A percentile compares a stretch with the other conserved stretches of the same genome.
These are phyloP conservation scores for Chrysosporium keratinophilum DNA, from an alignment of 2,329 filamentous ascomycete species.

Conservation along the genomic window DNA sequence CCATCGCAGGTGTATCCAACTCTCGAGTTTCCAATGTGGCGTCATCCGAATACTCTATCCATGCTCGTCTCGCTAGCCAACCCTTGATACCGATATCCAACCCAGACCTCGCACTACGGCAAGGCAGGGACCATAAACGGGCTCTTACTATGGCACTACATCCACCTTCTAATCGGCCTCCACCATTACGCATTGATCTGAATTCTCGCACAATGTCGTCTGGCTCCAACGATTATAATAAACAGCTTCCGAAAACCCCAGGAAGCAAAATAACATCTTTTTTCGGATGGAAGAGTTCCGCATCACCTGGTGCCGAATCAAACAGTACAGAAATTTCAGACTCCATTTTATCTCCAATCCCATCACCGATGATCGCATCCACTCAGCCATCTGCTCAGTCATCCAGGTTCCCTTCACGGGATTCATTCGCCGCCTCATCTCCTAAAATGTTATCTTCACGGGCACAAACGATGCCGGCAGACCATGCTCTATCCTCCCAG, in stretches of 20 bases:
- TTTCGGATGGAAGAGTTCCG: constrained; percentile 54
- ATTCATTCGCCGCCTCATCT: constrained; percentile 36
- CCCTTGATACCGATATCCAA: constrained; percentile 51
- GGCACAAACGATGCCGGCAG: constrained; percentile 35
- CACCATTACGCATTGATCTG: constrained; percentile 38
- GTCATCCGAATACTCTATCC: constrained; percentile 21
- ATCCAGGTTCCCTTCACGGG: constrained; percentile 18
- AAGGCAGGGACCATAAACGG: constrained; percentile 23
- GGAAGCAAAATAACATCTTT: constrained; percentile 53
- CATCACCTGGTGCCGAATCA: constrained; percentile 47
- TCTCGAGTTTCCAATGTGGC: constrained; percentile 29
- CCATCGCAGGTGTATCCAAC: constrained; percentile 23
- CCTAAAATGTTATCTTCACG: constrained; percentile 31
- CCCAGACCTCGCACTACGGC: constrained; percentile 46
- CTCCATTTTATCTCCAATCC: constrained; percentile 47
- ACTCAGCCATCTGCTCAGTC: constrained; percentile 16
- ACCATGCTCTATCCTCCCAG: constrained; percentile 43
- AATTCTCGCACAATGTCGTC: constrained; percentile 28
- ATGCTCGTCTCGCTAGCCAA: constrained; percentile 36
- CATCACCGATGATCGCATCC: constrained; percentile 42
- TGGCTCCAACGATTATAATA: constrained; percentile 23
- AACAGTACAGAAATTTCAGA: constrained; percentile 55
- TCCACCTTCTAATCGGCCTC: constrained; percentile 27
- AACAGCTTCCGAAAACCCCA: constrained; percentile 41
- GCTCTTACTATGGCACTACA: constrained; percentile 38